Base-by-base conservation (phyloP, 768 basidiomycete genomes). In the Multifurca ochricompacta region DNA sequence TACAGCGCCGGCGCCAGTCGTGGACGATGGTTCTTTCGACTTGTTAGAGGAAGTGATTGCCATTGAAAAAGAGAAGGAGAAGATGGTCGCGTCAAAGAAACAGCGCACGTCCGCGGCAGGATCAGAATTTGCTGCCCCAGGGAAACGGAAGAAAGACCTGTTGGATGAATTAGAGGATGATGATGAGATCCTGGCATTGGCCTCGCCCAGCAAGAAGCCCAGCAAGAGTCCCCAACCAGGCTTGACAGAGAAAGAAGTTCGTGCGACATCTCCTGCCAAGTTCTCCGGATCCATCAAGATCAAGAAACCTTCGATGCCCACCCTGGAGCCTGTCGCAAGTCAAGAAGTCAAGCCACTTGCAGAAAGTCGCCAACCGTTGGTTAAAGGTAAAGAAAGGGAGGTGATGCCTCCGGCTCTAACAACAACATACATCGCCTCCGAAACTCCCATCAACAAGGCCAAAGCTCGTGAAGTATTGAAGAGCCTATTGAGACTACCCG, bases 31-130 rank as follows among this genome's bases (percentile, higher is more conserved):
- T n/a, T 85, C 83, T 27, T 81, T 86, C 60, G 87, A 91, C 62
- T 74, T 91, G 36, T 70, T 88, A 2, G 85, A 88, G 65, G 87
- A 90, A 65, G 86, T 91, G 18, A 77, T 89, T 50, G 87, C 87
- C 7, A 85, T 89, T 36, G 87, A 90, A 65, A 65, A 64, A 50
- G 63, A 64, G 46, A 63, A 67, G 48, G 68, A 71, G 53, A 62
- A 58, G 49, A 53, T 59, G 32, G 49, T 41, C 43, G 56, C 51
- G 9, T 51, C 54, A 34, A 56, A 61, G 32, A 60, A 62, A 30
- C 58, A 59, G 48, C 63, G 62, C 18, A 55, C 49, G 21, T 58
- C 63, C 18, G 59, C 58, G 21, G 59, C 62, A 28, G 63, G 63
- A 59, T 43, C 56, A 13, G 51, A 63, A 43, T 43, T 40, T 14